Percentiles rank a stretch among this genome's conserved stretches.
Conservation (phyloP, 345 rosid species). For the Eucalyptus rudis region DNA sequence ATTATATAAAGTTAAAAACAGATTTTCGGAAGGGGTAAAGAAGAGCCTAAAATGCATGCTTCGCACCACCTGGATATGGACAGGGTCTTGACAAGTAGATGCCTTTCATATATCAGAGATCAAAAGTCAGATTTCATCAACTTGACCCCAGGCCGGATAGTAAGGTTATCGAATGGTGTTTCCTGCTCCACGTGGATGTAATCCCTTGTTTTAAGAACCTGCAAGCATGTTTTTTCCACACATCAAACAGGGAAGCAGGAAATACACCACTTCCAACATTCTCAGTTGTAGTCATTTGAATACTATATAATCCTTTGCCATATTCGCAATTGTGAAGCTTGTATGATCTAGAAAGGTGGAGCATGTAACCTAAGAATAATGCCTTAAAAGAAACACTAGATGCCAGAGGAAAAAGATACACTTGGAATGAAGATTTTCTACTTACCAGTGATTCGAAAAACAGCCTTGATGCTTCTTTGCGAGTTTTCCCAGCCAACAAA, state of each 20-base stretch:
- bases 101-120: slow-evolving; percentile 1
- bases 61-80: not conserved
- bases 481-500: slow-evolving; percentile 82
- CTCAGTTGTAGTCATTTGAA: not conserved
- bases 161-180: slow-evolving; percentile 53
- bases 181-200: slow-evolving; percentile 84
- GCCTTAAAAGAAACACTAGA: not conserved
- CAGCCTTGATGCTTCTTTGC: slow-evolving; percentile 98
- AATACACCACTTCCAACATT: not conserved
- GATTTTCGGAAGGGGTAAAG: not conserved
- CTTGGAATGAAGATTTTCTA: not conserved
- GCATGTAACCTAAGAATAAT: not conserved
- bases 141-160: slow-evolving; percentile 56
- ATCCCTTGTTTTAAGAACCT: slow-evolving; percentile 95
- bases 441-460: slow-evolving; percentile 97
- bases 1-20: not conserved
- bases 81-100: not conserved
- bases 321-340: not conserved
- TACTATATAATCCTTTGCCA: not conserved
- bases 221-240: not conserved
- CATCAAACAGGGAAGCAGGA: not conserved
- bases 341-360: not conserved
- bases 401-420: not conserved
- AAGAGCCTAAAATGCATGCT: not conserved
- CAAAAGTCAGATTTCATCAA: slow-evolving; percentile 83